Percentiles rank a stretch among this genome's conserved stretches.
phyloP scores from a whole-genome alignment of 257 asterid species.

The Solanum chiquidenum region DNA sequence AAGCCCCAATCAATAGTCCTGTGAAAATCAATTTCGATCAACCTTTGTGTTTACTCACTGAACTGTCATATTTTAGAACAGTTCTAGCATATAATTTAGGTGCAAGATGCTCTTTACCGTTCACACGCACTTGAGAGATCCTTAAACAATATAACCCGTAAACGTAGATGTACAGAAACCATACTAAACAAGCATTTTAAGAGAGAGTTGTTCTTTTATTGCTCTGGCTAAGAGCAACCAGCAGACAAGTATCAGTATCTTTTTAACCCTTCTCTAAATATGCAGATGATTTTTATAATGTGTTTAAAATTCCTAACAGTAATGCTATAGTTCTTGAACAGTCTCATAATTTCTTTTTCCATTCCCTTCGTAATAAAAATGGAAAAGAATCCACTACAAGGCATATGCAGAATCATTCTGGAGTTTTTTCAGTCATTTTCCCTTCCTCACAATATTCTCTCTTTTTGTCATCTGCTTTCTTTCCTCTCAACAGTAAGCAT shows the following conservation, averaged over 20 bases:
- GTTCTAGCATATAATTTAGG: background rate
- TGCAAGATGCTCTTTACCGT: background rate
- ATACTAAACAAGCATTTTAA: background rate
- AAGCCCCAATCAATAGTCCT: background rate
- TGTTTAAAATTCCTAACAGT: background rate
- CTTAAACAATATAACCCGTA: background rate
- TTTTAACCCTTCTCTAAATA: background rate
- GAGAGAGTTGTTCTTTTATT: background rate
- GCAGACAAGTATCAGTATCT: background rate
- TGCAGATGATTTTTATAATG: background rate
- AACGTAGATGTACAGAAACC: background rate
- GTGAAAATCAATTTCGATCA: background rate
- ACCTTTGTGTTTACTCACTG: background rate
- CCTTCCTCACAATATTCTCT: background rate
- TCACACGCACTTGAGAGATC: background rate
- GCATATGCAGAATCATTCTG: background rate
- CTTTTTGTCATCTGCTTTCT: background rate
- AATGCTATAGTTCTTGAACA: background rate
- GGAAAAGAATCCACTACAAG: background rate
- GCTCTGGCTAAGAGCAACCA: background rate
- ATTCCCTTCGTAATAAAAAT: background rate
- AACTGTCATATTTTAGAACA: background rate
- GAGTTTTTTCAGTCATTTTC: background rate
- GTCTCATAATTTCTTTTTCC: background rate
- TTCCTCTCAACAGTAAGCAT: background rate